These are phyloP conservation scores for Fusarium dimerum DNA, from an alignment of 2,329 filamentous ascomycete species.

Conservation along the genomic window DNA sequence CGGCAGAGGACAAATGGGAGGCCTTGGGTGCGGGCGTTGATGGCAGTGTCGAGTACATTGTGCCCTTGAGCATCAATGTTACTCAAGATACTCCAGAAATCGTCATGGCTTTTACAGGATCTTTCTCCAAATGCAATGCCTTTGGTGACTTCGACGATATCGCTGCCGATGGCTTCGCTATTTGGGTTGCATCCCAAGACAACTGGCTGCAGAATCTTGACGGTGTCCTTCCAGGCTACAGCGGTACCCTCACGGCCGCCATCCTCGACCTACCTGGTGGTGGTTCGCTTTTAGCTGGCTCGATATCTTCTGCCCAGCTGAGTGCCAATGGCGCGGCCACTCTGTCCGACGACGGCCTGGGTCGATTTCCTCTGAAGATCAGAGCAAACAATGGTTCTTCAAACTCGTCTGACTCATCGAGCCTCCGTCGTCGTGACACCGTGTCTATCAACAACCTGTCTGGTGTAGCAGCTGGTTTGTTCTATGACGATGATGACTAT, in stretches of 20 bases:
- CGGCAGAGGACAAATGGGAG: conserved; percentile 67
- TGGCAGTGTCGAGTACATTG: conserved; percentile 72
- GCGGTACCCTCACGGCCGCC: conserved; percentile 70
- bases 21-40: conserved; percentile 84
- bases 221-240: conserved; percentile 63
- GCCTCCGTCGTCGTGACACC: conserved; percentile 49
- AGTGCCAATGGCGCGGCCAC: conserved; percentile 72
- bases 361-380: conserved; percentile 60
- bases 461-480: conserved; percentile 77
- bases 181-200: conserved; percentile 83
- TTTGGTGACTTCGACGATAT: conserved; percentile 65
- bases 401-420: conserved; percentile 34
- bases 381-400: conserved; percentile 24
- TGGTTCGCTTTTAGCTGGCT: conserved; percentile 78
- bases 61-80: conserved; percentile 78
- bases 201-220: conserved; percentile 88
- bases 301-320: conserved; percentile 73
- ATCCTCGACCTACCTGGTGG: conserved; percentile 65
- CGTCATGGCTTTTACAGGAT: conserved; percentile 77
- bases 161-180: conserved; percentile 72
- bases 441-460: conserved; percentile 45
- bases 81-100: conserved; percentile 67
- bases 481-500: conserved; percentile 67
- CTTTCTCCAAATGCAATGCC: conserved; percentile 71
- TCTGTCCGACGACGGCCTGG: conserved; percentile 56